Percentiles rank a stretch among this genome's conserved stretches.
Evolutionary conservation across 305 asterid species (phyloP).

Genomic region (Fraxinus greggii): DNA sequence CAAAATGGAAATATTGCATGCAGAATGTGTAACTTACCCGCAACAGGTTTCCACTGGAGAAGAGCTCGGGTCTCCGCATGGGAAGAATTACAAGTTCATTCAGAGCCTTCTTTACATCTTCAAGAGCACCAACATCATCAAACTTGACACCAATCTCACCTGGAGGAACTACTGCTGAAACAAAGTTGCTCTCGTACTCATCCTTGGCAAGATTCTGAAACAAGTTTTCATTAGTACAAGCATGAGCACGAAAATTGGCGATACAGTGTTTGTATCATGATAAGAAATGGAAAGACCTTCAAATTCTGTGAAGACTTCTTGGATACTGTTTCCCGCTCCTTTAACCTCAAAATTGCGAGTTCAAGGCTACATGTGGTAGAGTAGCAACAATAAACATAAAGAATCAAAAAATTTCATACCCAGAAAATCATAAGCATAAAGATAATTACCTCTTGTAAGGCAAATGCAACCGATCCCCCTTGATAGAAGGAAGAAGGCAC

Average conservation of each 20-base stretch:
- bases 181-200: slow-evolving; percentile 94
- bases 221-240: slow-evolving; percentile 14
- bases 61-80: slow-evolving; percentile 97
- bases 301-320: slow-evolving; percentile 85
- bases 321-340: slow-evolving; percentile 65
- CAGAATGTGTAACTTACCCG: slow-evolving; percentile 51
- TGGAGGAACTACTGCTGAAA: slow-evolving; percentile 94
- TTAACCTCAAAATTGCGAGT: slow-evolving; percentile 78
- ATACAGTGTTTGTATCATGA: background rate
- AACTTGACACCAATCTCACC: slow-evolving; percentile 94
- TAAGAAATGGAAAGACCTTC: slow-evolving; percentile 49
- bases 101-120: slow-evolving; percentile 83
- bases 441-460: slow-evolving; percentile 82
- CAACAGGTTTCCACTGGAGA: slow-evolving; percentile 88
- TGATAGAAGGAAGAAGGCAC: slow-evolving; percentile 65
- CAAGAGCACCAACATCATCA: slow-evolving; percentile 98
- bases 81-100: slow-evolving; percentile 96
- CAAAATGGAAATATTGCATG: slow-evolving; percentile 2
- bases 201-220: slow-evolving; percentile 91
- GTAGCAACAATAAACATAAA: slow-evolving; percentile 23
- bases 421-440: slow-evolving; percentile 23
- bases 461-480: slow-evolving; percentile 66
- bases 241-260: background rate
- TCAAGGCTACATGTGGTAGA: slow-evolving; percentile 61
- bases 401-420: slow-evolving; percentile 17